A percentile compares a stretch with the other conserved stretches of the same genome.
Conservation (phyloP, 2,329 filamentous ascomycete species). For the Pseudocercospora eumusae region DNA sequence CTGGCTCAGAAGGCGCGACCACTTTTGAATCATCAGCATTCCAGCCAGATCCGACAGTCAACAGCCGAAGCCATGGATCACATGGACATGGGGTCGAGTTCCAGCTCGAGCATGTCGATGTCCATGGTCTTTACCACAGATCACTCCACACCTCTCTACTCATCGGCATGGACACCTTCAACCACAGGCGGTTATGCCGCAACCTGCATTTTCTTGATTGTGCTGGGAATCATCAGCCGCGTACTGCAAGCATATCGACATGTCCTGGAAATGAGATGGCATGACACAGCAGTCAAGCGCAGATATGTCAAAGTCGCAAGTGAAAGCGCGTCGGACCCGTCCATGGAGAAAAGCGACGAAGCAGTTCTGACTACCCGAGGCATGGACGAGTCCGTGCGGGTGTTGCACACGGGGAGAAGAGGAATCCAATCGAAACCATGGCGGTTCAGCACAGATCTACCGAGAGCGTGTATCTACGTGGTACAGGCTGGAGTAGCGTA, state of each 20-base stretch:
- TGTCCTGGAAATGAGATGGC: conserved; percentile 65
- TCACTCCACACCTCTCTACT: conserved; percentile 65
- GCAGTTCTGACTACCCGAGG: conserved; percentile 73
- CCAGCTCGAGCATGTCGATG: conserved; percentile 45
- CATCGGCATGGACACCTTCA: conserved; percentile 70
- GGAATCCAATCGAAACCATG: conserved; percentile 63
- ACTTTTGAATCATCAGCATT: not conserved
- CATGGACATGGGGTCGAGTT: conserved; percentile 18
- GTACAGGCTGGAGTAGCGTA: conserved; percentile 77
- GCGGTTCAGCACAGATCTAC: conserved; percentile 76
- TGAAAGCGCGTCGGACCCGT: conserved; percentile 44
- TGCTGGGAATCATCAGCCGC: conserved; percentile 71
- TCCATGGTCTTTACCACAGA: conserved; percentile 65
- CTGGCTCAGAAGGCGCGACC: not conserved
- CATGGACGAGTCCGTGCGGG: conserved; percentile 74
- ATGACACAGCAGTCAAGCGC: conserved; percentile 69
- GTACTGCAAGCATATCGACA: conserved; percentile 69
- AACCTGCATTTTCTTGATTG: conserved; percentile 87
- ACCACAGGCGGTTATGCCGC: conserved; percentile 74
- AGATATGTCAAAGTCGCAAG: conserved; percentile 75
- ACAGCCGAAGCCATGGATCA: conserved; percentile 13
- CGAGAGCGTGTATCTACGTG: conserved; percentile 70
- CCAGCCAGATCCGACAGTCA: not conserved
- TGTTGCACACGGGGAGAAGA: conserved; percentile 51
- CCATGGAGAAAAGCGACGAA: conserved; percentile 57